phyloP scores from a whole-genome alignment of 1,139 yeast genomes.

The Wickerhamomyces sp. region DNA sequence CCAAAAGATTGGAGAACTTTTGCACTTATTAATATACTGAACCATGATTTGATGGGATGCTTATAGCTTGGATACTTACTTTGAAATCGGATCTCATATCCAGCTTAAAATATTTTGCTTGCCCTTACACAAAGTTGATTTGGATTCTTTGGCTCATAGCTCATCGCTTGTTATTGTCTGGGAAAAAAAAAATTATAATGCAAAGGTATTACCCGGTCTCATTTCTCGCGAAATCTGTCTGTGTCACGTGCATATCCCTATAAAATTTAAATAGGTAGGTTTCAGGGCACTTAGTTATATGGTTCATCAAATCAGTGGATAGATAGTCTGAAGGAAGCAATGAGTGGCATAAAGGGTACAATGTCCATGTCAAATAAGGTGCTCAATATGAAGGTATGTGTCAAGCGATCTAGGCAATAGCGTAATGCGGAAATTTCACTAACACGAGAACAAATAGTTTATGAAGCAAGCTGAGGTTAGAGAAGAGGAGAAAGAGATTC shows the following conservation, averaged over 20 bases:
- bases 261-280: too few relatives aligned
- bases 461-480: slow-evolving; percentile 41
- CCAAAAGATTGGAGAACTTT: slow-evolving; percentile 75
- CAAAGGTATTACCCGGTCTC: slow-evolving; percentile 1
- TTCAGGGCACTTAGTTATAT: too few relatives aligned
- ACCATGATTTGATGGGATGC: too few relatives aligned
- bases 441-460: slow-evolving; percentile 28
- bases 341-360: slow-evolving; percentile 19
- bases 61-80: slow-evolving; percentile 12
- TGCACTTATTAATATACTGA: too few relatives aligned
- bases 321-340: too few relatives aligned
- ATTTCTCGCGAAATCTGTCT: background rate
- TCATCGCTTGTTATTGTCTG: background rate
- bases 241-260: background rate
- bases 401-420: background rate
- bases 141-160: background rate
- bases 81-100: slow-evolving; percentile 58
- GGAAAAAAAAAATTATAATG: slow-evolving; percentile 1
- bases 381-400: slow-evolving; percentile 58
- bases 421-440: background rate
- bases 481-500: slow-evolving; percentile 32
- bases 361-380: slow-evolving; percentile 65
- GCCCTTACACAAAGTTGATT: too few relatives aligned
- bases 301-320: too few relatives aligned
- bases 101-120: too few relatives aligned